These are phyloP conservation scores for Chlorella variabilis DNA, from an alignment of 163 green algal species.

Conservation along the genomic window DNA sequence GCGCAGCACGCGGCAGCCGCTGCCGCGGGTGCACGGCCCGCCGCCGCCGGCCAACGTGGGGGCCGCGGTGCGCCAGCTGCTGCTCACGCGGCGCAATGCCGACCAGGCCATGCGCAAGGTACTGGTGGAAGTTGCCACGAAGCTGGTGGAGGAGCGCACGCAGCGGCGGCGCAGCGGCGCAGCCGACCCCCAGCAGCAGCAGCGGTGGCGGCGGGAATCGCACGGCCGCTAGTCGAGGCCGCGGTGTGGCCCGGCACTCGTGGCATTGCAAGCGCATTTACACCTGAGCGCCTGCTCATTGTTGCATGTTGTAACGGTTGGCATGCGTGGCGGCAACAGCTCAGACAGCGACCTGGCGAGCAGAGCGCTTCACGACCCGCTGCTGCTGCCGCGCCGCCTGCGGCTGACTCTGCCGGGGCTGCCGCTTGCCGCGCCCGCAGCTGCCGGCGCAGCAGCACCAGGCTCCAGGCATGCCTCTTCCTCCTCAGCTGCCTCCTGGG, in stretches of 20 bases:
- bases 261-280: too few species aligned
- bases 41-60: conserved; percentile 12
- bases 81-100: background rate
- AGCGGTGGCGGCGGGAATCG: too few species aligned
- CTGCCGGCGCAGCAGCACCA: background rate
- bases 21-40: conserved; percentile 14
- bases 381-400: background rate
- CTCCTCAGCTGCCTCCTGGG: background rate
- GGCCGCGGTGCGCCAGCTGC: background rate
- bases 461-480: background rate
- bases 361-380: too few species aligned
- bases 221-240: too few species aligned
- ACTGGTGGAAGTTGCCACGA: background rate
- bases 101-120: conserved; percentile 6
- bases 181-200: background rate
- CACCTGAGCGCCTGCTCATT: too few species aligned
- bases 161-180: background rate
- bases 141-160: background rate
- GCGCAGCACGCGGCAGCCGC: background rate
- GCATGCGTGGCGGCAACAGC: too few species aligned
- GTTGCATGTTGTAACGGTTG: too few species aligned
- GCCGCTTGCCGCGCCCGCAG: too few species aligned
- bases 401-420: background rate
- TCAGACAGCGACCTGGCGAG: too few species aligned
- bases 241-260: too few species aligned